Evolutionary conservation across 495 filamentous ascomycete species (phyloP).

Genomic region (Aspergillus nidulans): DNA sequence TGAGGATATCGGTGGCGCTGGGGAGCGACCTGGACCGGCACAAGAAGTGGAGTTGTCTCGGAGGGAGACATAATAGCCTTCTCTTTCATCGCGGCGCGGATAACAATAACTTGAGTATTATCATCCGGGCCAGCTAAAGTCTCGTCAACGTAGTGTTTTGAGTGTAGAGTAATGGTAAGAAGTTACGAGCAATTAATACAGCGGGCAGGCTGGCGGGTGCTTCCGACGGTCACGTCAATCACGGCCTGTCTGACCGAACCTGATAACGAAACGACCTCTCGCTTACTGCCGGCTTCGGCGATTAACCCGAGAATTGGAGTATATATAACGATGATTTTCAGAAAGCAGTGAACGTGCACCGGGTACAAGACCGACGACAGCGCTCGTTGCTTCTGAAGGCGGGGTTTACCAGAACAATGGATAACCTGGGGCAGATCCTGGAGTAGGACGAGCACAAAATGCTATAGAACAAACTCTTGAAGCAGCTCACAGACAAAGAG

Average conservation of each 20-base stretch:
- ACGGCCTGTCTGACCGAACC: background rate
- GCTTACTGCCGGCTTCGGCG: background rate
- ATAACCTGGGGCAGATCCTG: no score
- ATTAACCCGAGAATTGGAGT: no score
- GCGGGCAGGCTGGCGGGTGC: background rate
- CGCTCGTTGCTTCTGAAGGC: no score
- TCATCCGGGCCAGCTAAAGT: background rate
- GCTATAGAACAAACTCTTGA: no score
- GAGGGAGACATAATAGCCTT: conserved; percentile 36
- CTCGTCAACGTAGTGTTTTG: background rate
- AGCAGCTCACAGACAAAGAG: no score
- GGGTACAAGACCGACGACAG: no score
- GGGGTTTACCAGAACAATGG: no score
- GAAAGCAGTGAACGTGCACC: no score
- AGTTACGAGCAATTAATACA: background rate
- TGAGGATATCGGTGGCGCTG: conserved; percentile 63
- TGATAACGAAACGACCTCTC: background rate
- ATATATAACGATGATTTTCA: no score
- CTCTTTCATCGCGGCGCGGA: conserved; percentile 31
- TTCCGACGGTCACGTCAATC: background rate
- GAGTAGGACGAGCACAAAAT: no score
- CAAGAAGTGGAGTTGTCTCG: conserved; percentile 40
- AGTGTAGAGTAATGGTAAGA: background rate
- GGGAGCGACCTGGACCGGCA: conserved; percentile 30
- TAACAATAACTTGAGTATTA: background rate